These are phyloP conservation scores for Zygosaccharomyces pseudobailii DNA, from an alignment of 1,139 yeast genomes.

Conservation along the genomic window DNA sequence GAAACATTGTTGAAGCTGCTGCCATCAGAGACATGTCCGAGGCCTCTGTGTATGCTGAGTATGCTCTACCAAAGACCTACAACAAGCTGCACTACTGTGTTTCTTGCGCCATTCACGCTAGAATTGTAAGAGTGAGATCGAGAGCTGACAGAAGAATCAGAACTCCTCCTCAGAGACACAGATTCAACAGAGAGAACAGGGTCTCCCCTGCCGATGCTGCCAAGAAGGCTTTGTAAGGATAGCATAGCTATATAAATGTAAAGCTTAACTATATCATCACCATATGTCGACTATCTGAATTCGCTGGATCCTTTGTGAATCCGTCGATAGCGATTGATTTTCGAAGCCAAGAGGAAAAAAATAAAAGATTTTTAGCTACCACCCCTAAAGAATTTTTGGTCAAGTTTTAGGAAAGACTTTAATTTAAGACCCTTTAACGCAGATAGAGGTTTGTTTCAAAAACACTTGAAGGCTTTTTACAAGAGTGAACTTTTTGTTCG, in stretches of 20 bases:
- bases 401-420: neutral
- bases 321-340: conserved; percentile 1
- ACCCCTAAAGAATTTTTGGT: conserved; percentile 4
- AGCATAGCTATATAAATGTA: conserved; percentile 5
- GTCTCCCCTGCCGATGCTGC: conserved; percentile 98
- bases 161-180: conserved; percentile 98
- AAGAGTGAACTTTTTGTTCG: neutral
- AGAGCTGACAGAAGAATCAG: conserved; percentile 98
- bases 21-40: conserved; percentile 99
- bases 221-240: conserved; percentile 65
- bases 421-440: neutral
- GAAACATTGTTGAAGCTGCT: conserved; percentile 99
- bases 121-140: conserved; percentile 99
- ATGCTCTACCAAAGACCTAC: conserved; percentile 99
- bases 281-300: neutral
- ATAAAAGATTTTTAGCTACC: conserved; percentile 4
- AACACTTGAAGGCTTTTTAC: neutral
- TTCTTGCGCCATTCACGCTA: conserved; percentile 99
- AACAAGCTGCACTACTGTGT: conserved; percentile 99
- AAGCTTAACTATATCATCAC: conserved; percentile 3
- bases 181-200: conserved; percentile 88
- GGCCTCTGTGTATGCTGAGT: conserved; percentile 98
- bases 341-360: conserved; percentile 1
- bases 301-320: neutral
- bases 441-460: neutral